Base-by-base conservation (phyloP, 495 filamentous ascomycete species). In the Xylaria cubensis region DNA sequence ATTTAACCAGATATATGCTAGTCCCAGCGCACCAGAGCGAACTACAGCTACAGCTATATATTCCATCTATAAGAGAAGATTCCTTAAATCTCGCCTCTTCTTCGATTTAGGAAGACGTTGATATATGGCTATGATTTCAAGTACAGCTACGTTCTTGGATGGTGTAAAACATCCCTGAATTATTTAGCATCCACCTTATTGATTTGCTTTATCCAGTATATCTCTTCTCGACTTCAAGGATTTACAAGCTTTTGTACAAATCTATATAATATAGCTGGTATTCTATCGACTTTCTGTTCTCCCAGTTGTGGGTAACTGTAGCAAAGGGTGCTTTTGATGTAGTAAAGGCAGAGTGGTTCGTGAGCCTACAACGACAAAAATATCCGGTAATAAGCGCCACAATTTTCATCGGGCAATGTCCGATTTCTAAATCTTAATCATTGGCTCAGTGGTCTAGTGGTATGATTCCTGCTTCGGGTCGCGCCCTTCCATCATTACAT, bases 381-480 rank as follows among this genome's bases (percentile, higher is more conserved):
- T 32, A 56, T 32, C 1, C 1, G 0, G 0, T 15, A 4, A 56
- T 32, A 32, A 9, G 6, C 24, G 8, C 53, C 53, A 13, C 8
- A 17, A 6, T 32, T 17, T 13, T 2, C 17, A 19, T n/a, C 15
- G 21, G 26, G 6, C 4, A 0, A 8, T 4, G 15, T 56, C 15
- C 7, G 21, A 26, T 15, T 29, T 17, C 6, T 3, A 29, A 9
- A 51, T 21, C 6, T 51, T 50, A 15, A 12, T 56, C 12, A 8
- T 32, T 5, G 70, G 70, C 70, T 72, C 63, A 72, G 59, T 72
- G 70, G 70, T 72, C 70, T 72, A 72, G 70, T 67, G 70, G 70
- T 72, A 72, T 72, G 69, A 72, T 72, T 72, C 69, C 69, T 72
- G 69, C 69, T 72, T 72, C 69, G 69, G 69, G 69, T 48, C 9